Base-by-base conservation (phyloP, 306 rosid species). In the Lotus japonicus region DNA sequence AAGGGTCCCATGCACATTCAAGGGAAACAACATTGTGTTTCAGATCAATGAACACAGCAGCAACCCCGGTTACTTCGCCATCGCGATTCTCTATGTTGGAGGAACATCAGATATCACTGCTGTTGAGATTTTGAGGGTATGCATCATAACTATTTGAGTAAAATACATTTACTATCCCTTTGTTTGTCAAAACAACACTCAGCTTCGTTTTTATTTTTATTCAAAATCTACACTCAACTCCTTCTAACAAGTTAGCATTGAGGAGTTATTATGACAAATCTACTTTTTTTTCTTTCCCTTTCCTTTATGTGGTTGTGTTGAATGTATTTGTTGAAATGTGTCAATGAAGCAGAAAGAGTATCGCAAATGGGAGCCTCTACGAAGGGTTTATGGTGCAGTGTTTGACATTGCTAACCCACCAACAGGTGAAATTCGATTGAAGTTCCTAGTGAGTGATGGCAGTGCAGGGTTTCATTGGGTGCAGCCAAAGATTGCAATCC, bases 391-490 rank as follows among this genome's bases (percentile, higher is more conserved):
- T 19, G 98, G 96, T 16, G 85, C 76, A 31, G 96, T 92, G 3
- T 92, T 86, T 80, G 98, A 92, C 76, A 66, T 41, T 63, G 60
- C 72, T 6, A 87, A 50, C 71, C 90, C 95, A 45, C 87, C 98
- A 5, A 41, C 23, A 2, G 89, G 88, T 7, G n/a, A 77, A 7
- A 14, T 89, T 7, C 36, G 9, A 0, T 10, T 87, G 68, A 87
- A 89, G 82, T 81, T 92, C 69, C 84, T 74, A 67, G 81, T 79
- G 70, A 68, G 56, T 9, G 33, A 26, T 4, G 72, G 83, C 35
- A 66, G 41, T 9, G 63, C 16, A n/a, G 82, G 83, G 19, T 0
- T 9, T 2, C 50, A 19, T 0, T 84, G 90, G 90, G 72, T 78
- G 42, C 28, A 57, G 11, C 42, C 87, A 2, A 44, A 7, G 42